These are phyloP conservation scores for cucumber (Cucumis sativus) DNA, from an alignment of 306 rosid species.

Conservation along the genomic window Cucumber_9930_V3 NC_026660.2:27638501-27639000, in stretches of 20 bases:
- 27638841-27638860: constrained; percentile 45
- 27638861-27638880: not conserved
- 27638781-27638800: constrained; percentile 45
- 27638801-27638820: constrained; percentile 71
- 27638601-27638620: not conserved
- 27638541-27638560: constrained; percentile 91
- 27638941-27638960: constrained; percentile 79
- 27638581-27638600: constrained; percentile 62
- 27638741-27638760: constrained; percentile 80
- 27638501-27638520: constrained; percentile 64
- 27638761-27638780: constrained; percentile 66
- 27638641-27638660: not conserved
- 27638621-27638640: not conserved
- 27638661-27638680: constrained; percentile 47
- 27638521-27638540: constrained; percentile 80
- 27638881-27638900: not conserved
- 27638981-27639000: constrained; percentile 44
- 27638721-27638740: constrained; percentile 40
- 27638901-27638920: not conserved
- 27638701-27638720: constrained; percentile 78
- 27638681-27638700: constrained; percentile 74
- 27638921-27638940: constrained; percentile 16
- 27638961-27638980: constrained; percentile 63
- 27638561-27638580: constrained; percentile 63
- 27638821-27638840: constrained; percentile 79